Conservation (phyloP, 129 eudicot genomes). For the Gnaphalium uliginosum region DNA sequence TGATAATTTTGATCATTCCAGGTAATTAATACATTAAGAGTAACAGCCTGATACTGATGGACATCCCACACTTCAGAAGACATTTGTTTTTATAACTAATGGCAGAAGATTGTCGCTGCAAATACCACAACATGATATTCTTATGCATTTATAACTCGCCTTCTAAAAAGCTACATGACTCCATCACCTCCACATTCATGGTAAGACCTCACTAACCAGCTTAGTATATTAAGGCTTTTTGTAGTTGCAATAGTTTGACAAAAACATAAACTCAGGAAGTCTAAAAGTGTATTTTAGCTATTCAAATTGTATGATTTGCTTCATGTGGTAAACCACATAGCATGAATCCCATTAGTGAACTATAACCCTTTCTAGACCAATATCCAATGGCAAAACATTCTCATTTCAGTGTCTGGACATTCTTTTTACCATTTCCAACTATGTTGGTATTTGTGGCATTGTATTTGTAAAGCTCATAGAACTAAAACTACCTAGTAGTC, state of each 20-base stretch:
- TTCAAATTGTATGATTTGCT: background rate
- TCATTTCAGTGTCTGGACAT: background rate
- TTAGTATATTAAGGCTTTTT: background rate
- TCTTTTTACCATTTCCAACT: background rate
- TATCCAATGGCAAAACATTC: background rate
- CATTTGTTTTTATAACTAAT: background rate
- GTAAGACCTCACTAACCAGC: constrained; percentile 4
- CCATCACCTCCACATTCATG: constrained; percentile 6
- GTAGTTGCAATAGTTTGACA: background rate
- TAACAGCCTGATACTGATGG: constrained; percentile 14
- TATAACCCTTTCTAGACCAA: constrained; percentile 3
- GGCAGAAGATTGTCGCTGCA: background rate
- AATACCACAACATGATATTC: background rate
- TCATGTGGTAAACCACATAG: constrained; percentile 2
- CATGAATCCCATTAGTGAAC: constrained; percentile 2
- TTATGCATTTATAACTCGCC: constrained; percentile 4
- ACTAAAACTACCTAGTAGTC: background rate
- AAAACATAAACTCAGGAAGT: background rate
- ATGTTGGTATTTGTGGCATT: constrained; percentile 16
- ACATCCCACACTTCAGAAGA: background rate
- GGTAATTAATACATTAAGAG: background rate
- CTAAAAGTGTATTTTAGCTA: background rate
- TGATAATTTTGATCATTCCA: background rate
- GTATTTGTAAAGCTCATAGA: constrained; percentile 3
- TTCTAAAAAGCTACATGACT: constrained; percentile 16